Evolutionary conservation across 176 grass and related monocot species (phyloP), one percentile per base, ranked within the genome.

Genomic region (Oryza rufipogon): DNA sequence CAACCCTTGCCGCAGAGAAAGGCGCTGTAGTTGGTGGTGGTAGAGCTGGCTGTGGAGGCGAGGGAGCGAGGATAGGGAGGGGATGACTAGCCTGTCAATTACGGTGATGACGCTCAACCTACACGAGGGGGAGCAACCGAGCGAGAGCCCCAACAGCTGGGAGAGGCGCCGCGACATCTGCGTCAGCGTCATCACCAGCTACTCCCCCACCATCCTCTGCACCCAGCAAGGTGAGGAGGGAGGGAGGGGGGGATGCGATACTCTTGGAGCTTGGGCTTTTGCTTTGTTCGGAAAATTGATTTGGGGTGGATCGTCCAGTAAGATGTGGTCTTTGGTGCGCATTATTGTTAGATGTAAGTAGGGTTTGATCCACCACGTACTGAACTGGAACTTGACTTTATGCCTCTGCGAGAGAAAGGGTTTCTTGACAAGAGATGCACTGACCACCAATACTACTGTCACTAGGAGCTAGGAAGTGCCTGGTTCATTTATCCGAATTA

Each of bases 31-130:
- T 9, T 9, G 32, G 81, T 19, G 46, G 71, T 61, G 48, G 74
- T 15, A 65, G 54, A 58, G 54, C 6, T 58, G 19, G 54, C 17
- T 44, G 42, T 9, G 54, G 54, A 3, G 54, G 54, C 2, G 54
- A 68, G 82, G 64, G 49, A 76, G 15, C 51, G 28, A 66, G 64
- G 41, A 66, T 52, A 74, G 69, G 52, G 52, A 68, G 69, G 84
- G 76, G 88, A 98, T 92, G 94, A 89, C 89, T 72, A 88, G 90
- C 66, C 81, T 98, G 70, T 95, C 93, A 74, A 87, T 98, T 52
- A 93, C 93, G 56, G 91, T 94, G 85, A 94, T 94, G 96, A 95
- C 89, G 73, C 86, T 98, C 58, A 98, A 98, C 84, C 84, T 98
- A 67, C 87, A 87, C 23, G 96, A 98, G 77, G 96, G 96, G 28